Evolutionary conservation across 2,329 filamentous ascomycete genomes (phyloP).

Genomic region (Pestalotiopsis sp.): DNA sequence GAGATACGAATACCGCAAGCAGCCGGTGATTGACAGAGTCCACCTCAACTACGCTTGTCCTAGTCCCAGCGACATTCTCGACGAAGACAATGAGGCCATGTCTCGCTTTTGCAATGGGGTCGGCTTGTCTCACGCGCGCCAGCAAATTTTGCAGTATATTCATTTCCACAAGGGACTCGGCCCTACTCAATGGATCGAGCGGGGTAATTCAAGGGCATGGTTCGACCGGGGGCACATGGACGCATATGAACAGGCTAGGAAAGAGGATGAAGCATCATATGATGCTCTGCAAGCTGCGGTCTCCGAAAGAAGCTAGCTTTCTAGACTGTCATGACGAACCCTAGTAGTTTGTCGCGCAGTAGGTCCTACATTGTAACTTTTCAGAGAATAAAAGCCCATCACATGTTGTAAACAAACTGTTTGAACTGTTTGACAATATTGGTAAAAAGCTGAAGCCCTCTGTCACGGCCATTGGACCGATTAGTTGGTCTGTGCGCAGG

Average conservation of each 20-base stretch:
- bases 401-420: too few species aligned
- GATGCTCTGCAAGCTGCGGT: not conserved
- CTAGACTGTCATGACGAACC: too few species aligned
- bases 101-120: not conserved
- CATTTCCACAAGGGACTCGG: conserved; percentile 12
- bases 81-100: not conserved
- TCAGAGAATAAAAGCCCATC: too few species aligned
- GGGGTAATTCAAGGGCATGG: not conserved
- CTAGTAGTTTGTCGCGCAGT: too few species aligned
- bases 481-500: too few species aligned
- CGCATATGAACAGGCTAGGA: not conserved
- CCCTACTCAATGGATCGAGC: conserved; percentile 12
- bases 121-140: not conserved
- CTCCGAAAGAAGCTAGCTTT: not conserved
- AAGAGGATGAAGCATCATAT: conserved; percentile 6
- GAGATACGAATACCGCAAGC: not conserved
- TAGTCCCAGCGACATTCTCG: conserved; percentile 4
- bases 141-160: conserved; percentile 14
- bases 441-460: too few species aligned
- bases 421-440: too few species aligned
- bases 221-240: not conserved
- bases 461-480: too few species aligned
- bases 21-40: not conserved
- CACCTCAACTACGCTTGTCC: conserved; percentile 16
- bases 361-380: too few species aligned